Evolutionary conservation across 1,284 basidiomycete genomes (phyloP), one percentile per base, ranked within the genome.

Genomic region (Ganoderma lingzhi): DNA sequence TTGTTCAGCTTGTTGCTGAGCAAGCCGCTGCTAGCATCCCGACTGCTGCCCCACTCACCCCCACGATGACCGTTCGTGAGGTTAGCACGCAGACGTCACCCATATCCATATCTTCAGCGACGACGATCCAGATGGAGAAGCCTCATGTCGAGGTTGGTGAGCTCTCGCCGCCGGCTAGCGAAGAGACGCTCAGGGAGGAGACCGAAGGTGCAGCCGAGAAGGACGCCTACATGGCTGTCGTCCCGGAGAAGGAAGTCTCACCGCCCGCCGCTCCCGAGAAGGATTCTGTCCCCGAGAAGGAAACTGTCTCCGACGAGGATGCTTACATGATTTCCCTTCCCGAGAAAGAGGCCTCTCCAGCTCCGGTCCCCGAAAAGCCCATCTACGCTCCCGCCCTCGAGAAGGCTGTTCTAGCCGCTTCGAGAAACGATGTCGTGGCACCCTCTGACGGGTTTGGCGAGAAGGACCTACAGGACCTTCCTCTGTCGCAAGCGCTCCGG

Each of bases 401-500:
- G 39, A 41, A 61, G 23, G 14, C 28, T 23, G 39, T 41, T 30
- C 41, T 28, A 28, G 28, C n/a, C 28, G 39, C 41, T 61, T 39
- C 37, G 10, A 30, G 41, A 39, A 61, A 44, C 59, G 23, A 41
- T 44, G 39, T 30, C 37, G 39, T 42, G 39, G 61, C 69, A 30
- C 48, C 23, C 39, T 14, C 66, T 19, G 66, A 71, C 32, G 23
- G 23, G 19, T n/a, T 41, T 23, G 59, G 39, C 5, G 59, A 61
- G 59, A 66, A 70, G 60, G 23, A 66, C 5, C 37, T 66, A 5
- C 62, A 62, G 19, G 71, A 72, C 9, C 72, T 77, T 64, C 84
- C 86, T 12, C 82, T 88, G 1, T 79, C 80, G 56, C 90, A 92
- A 58, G 89, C 87, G 10, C 82, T 94, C 48, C 87, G 87, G 35